These are phyloP conservation scores for Penicillium psychrosexuale DNA, from an alignment of 2,329 filamentous ascomycete species.

Conservation along the genomic window DNA sequence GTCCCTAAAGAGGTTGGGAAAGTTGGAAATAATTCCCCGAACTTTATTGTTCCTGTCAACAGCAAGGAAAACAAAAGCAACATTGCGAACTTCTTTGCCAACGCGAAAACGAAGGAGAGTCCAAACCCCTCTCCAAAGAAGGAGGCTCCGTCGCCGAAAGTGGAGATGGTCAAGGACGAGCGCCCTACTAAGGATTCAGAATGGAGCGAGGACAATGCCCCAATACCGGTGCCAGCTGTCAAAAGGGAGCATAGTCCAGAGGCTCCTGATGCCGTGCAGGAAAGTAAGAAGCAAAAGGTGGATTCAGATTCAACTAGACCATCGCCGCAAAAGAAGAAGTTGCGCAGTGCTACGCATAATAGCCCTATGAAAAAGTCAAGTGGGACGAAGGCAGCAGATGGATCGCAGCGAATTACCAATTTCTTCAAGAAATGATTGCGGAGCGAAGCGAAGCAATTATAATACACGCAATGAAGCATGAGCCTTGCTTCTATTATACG, in stretches of 20 bases:
- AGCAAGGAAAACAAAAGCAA: constrained; percentile 88
- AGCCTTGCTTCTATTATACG: not conserved
- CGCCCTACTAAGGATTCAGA: not conserved
- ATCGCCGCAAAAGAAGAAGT: constrained; percentile 49
- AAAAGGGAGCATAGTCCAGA: constrained; percentile 50
- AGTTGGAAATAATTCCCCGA: constrained; percentile 83
- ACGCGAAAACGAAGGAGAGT: constrained; percentile 41
- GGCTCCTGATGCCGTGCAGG: constrained; percentile 14
- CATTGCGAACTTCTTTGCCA: constrained; percentile 89
- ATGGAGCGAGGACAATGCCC: constrained; percentile 45
- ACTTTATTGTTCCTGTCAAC: constrained; percentile 76
- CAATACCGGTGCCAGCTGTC: constrained; percentile 45
- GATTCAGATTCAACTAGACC: constrained; percentile 10
- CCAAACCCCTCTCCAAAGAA: constrained; percentile 14
- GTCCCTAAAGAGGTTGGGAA: constrained; percentile 90
- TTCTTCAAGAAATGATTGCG: constrained; percentile 49
- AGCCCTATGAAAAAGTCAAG: constrained; percentile 45
- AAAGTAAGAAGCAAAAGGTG: constrained; percentile 27
- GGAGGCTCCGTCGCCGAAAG: constrained; percentile 37
- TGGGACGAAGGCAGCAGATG: constrained; percentile 44
- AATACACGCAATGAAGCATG: not conserved
- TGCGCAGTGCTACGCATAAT: constrained; percentile 58
- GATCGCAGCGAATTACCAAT: constrained; percentile 53
- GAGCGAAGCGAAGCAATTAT: too few species aligned
- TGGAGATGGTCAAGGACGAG: constrained; percentile 14